Conservation (phyloP, 176 grass and related monocot species). For the Poa annua region DNA sequence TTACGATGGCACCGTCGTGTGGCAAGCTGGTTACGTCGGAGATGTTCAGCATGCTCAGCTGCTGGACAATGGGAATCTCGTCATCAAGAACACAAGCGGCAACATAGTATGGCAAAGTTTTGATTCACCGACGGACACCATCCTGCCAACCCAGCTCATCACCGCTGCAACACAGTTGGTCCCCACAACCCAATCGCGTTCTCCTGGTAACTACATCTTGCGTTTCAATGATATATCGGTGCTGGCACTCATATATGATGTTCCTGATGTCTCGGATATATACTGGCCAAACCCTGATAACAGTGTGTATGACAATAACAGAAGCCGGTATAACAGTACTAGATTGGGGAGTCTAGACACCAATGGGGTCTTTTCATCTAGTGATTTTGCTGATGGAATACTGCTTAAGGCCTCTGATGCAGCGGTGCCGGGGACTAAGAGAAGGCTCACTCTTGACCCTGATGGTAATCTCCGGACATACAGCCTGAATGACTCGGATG, state of each 20-base stretch:
- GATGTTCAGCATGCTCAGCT: conserved; percentile 42
- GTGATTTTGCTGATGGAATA: conserved; percentile 33
- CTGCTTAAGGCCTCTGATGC: conserved; percentile 44
- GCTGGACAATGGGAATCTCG: conserved; percentile 50
- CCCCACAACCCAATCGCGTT: neutral
- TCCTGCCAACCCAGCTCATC: conserved; percentile 53
- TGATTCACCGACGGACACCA: conserved; percentile 53
- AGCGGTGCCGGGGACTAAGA: conserved; percentile 30
- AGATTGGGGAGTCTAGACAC: conserved; percentile 36
- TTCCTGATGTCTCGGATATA: conserved; percentile 45
- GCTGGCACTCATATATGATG: conserved; percentile 50
- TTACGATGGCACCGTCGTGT: conserved; percentile 38
- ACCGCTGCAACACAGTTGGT: conserved; percentile 48
- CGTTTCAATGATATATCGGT: conserved; percentile 41
- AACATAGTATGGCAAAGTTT: conserved; percentile 59
- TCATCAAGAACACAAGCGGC: conserved; percentile 37
- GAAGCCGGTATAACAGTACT: conserved; percentile 44
- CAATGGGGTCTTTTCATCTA: conserved; percentile 33
- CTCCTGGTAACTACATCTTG: conserved; percentile 42
- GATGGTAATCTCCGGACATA: conserved; percentile 59
- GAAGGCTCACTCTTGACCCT: conserved; percentile 56
- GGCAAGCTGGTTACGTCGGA: conserved; percentile 34
- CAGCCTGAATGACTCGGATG: conserved; percentile 41
- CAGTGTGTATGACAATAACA: conserved; percentile 26
- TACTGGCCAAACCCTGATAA: conserved; percentile 59